phyloP scores from a whole-genome alignment of 352 stramenopile species.

The Elongisporangium undulatum region DNA sequence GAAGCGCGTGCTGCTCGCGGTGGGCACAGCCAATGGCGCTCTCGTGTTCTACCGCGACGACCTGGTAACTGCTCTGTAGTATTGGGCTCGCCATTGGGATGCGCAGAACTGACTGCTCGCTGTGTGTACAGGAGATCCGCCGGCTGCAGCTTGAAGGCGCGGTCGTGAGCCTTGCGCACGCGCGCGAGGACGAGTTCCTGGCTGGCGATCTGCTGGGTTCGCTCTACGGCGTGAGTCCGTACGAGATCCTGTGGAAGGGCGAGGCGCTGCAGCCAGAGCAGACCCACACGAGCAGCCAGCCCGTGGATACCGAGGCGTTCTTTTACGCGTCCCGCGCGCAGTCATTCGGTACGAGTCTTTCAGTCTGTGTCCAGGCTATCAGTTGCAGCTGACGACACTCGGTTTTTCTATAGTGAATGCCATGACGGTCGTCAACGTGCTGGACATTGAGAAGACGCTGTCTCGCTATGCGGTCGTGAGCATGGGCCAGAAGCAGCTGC shows the following conservation, averaged over 20 bases:
- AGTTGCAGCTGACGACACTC: not conserved
- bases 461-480: slow-evolving; percentile 46
- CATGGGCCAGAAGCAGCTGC: slow-evolving; percentile 36
- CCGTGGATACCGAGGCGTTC: slow-evolving; percentile 1
- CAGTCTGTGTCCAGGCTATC: not conserved
- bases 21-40: slow-evolving; percentile 31
- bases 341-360: slow-evolving; percentile 10
- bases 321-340: slow-evolving; percentile 25
- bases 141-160: slow-evolving; percentile 42
- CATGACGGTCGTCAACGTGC: slow-evolving; percentile 24
- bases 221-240: slow-evolving; percentile 47
- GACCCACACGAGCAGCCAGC: not conserved
- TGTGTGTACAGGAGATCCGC: slow-evolving; percentile 32
- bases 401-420: slow-evolving; percentile 19
- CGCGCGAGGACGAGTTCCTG: slow-evolving; percentile 30
- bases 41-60: slow-evolving; percentile 44
- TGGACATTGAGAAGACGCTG: slow-evolving; percentile 46
- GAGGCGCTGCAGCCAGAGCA: slow-evolving; percentile 1
- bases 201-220: slow-evolving; percentile 34
- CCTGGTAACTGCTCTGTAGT: slow-evolving; percentile 11
- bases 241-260: slow-evolving; percentile 56
- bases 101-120: slow-evolving; percentile 1
- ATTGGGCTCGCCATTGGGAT: not conserved
- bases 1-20: slow-evolving; percentile 26
- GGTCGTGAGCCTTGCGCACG: slow-evolving; percentile 31